Evolutionary conservation across 1,284 basidiomycete genomes (phyloP), one percentile per base, ranked within the genome.

Genomic region (Cryptococcus maquisensis): DNA sequence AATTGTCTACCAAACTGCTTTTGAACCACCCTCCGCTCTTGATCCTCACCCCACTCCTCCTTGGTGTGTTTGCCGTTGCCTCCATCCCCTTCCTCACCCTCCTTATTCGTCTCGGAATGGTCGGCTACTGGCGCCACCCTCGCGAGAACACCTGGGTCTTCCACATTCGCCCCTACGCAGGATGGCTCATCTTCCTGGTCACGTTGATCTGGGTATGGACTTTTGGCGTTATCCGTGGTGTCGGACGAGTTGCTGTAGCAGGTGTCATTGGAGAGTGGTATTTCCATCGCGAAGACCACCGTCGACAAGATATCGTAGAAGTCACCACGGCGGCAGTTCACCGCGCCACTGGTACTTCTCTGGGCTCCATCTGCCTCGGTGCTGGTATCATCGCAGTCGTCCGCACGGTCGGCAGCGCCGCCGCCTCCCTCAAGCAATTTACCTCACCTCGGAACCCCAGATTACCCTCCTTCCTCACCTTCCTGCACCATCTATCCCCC

Each of bases 191-290:
- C 20, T 80, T 82, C 42, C 80, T 81, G 3, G 82, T 86, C 0
- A 77, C 86, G 2, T 79, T 78, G 0, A 79, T 89, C 0, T 95
- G 91, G 89, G 74, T 93, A 2, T 97, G 92, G 92, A 88, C 83
- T 10, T 94, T 91, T 88, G 88, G 85, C 16, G 85, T 96, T 3
- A 84, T 88, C 15, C 81, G 92, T 32, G 92, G 93, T 1, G 72
- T 91, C 0, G 77, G 92, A 50, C 80, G 90, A 5, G 88, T 88
- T 40, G 84, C 86, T 0, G 85, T 86, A 45, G 86, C 90, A 0
- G 87, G 85, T 24, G 88, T 93, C 1, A 83, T 97, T 38, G 93
- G 90, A 1, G 85, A 87, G 40, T 97, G 92, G 91, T 96, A 95
- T 71, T 95, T 92, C 67, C 82, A 87, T 45, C 82, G 88, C 85